A percentile compares a stretch with the other conserved stretches of the same genome.
These are phyloP conservation scores for Geosmithia morbida DNA, from an alignment of 2,329 filamentous ascomycete species.

Conservation along the genomic window DNA sequence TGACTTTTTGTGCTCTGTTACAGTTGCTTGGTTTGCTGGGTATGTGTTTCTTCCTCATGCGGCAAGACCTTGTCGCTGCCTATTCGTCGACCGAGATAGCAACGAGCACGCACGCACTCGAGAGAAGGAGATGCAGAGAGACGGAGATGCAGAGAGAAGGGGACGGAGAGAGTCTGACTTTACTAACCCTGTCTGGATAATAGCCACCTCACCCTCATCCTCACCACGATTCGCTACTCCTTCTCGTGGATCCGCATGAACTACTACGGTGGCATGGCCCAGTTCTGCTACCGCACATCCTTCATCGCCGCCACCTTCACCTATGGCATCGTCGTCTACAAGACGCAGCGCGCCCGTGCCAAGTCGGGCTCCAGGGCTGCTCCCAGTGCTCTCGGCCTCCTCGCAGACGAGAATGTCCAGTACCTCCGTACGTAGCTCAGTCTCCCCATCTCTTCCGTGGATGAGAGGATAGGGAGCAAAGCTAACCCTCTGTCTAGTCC, in stretches of 20 bases:
- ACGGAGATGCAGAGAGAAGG: not conserved
- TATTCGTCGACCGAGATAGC: constrained; percentile 3
- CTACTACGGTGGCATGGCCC: constrained; percentile 62
- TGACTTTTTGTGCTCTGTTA: constrained; percentile 3
- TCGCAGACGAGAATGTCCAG: constrained; percentile 91
- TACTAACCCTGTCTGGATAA: not conserved
- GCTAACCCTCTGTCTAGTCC: too few species aligned
- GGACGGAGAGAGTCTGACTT: too few species aligned
- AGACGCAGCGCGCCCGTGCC: constrained; percentile 78
- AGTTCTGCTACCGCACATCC: constrained; percentile 76
- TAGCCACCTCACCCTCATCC: constrained; percentile 76
- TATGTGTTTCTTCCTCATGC: constrained; percentile 39
- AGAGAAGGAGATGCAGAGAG: not conserved
- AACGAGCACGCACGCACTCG: not conserved
- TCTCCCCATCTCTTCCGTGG: too few species aligned
- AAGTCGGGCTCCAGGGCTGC: constrained; percentile 54
- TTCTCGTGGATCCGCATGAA: constrained; percentile 85
- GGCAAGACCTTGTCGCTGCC: not conserved
- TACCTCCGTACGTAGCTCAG: constrained; percentile 65
- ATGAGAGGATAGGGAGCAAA: too few species aligned
- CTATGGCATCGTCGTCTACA: constrained; percentile 98
- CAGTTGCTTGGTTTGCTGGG: constrained; percentile 71
- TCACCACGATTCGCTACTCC: constrained; percentile 69
- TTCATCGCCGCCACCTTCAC: constrained; percentile 83
- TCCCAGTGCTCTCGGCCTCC: constrained; percentile 47